These are phyloP conservation scores for Tolypocladium ophioglossoides DNA, from an alignment of 2,329 filamentous ascomycete genomes.

Conservation along the genomic window DNA sequence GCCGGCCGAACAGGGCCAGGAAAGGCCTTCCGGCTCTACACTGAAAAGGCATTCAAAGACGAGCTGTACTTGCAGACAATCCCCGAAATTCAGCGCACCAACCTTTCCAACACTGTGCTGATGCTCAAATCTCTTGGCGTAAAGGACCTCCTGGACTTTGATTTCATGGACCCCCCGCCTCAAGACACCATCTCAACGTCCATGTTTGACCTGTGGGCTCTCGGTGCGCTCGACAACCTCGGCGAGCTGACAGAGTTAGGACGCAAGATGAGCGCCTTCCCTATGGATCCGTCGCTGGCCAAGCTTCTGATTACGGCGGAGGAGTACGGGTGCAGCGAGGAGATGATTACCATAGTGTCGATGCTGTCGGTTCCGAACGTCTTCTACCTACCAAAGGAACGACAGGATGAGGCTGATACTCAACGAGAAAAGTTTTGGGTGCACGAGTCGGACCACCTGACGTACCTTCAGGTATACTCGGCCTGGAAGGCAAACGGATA, in stretches of 20 bases:
- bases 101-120: slow-evolving; percentile 87
- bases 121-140: slow-evolving; percentile 91
- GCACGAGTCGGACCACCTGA: slow-evolving; percentile 92
- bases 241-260: slow-evolving; percentile 84
- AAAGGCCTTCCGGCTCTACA: slow-evolving; percentile 89
- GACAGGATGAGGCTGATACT: slow-evolving; percentile 90
- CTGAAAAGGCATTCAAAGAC: slow-evolving; percentile 88
- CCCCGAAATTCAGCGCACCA: slow-evolving; percentile 93
- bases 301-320: slow-evolving; percentile 90
- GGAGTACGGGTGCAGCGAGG: slow-evolving; percentile 86
- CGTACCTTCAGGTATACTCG: slow-evolving; percentile 87
- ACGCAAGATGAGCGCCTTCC: slow-evolving; percentile 90
- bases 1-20: slow-evolving; percentile 91
- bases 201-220: slow-evolving; percentile 92
- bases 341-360: slow-evolving; percentile 96
- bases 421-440: slow-evolving; percentile 98
- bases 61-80: slow-evolving; percentile 96
- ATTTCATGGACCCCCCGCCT: slow-evolving; percentile 97
- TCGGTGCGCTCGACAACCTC: slow-evolving; percentile 87
- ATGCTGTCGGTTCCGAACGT: slow-evolving; percentile 97
- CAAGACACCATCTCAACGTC: slow-evolving; percentile 97
- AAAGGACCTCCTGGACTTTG: slow-evolving; percentile 88
- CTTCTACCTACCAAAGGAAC: slow-evolving; percentile 93
- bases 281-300: slow-evolving; percentile 92
- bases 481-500: slow-evolving; percentile 90